A percentile compares a stretch with the other conserved stretches of the same genome.
These are phyloP conservation scores for Metarhizium brunneum DNA, from an alignment of 2,329 filamentous ascomycete species.

Conservation along the genomic window DNA sequence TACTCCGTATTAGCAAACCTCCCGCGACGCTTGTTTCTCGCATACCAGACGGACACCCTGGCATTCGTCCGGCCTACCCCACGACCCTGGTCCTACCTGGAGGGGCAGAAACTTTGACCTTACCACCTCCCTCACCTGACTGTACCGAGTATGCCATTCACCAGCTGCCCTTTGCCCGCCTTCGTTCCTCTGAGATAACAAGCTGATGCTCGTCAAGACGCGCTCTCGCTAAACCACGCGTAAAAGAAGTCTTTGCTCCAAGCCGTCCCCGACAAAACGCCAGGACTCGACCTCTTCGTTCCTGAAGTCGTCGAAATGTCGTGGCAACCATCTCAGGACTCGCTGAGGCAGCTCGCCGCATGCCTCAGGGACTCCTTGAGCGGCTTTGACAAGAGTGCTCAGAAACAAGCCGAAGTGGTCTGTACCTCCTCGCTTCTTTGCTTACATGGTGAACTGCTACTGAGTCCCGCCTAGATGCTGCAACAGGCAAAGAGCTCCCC, in stretches of 20 bases:
- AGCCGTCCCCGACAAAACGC: not conserved
- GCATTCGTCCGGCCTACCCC: not conserved
- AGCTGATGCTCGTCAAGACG: not conserved
- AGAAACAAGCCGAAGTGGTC: conserved; percentile 85
- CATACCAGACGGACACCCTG: not conserved
- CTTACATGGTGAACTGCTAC: not conserved
- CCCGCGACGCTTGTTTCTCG: not conserved
- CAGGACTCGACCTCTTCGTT: not conserved
- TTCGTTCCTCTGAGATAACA: not conserved
- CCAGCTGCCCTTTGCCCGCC: not conserved
- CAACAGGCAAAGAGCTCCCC: conserved; percentile 78
- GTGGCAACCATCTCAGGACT: conserved; percentile 87
- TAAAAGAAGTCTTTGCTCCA: not conserved
- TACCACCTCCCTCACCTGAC: not conserved
- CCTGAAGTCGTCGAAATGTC: conserved; percentile 49
- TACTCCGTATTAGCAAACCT: not conserved
- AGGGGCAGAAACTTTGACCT: conserved; percentile 1
- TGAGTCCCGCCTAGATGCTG: conserved; percentile 61
- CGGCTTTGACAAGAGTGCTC: conserved; percentile 66
- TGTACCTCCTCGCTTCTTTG: conserved; percentile 22
- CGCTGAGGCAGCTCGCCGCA: conserved; percentile 77
- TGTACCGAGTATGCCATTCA: conserved; percentile 1
- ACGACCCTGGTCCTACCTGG: conserved; percentile 3
- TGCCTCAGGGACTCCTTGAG: conserved; percentile 90
- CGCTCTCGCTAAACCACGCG: not conserved